Base-by-base conservation (phyloP, 163 green algal genomes). In the Scenedesmus sp. region DNA sequence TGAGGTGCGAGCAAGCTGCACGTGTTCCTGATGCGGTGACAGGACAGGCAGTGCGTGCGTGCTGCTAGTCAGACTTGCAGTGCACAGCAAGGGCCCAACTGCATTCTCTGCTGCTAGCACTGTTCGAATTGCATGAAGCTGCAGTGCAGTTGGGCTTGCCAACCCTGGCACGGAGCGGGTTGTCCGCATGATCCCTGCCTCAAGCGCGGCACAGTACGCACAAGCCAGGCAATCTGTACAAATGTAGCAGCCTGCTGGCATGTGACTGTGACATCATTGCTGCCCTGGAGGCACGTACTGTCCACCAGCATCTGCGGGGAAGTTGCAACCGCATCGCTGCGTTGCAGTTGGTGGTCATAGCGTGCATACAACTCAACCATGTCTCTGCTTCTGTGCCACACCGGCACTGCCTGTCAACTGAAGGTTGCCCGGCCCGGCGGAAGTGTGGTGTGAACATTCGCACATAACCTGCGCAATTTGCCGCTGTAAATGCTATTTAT, bases 221-320 rank as follows among this genome's bases (percentile, higher is more conserved):
- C 65, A 76, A 76, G 65, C 65, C 65, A 40, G 65, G 65, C 65
- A 76, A 76, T 30, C 30, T 76, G 65, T 76, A 76, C 65, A 26
- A 40, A 40, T 76, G 65, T 30, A 76, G 65, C 65, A 76, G 65
- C 30, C 37, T 76, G 65, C 65, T 76, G 65, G 65, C 30, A 40
- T 76, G 37, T 40, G 65, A 76, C 65, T 76, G 40, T 40, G 65
- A 76, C 40, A 30, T 40, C 65, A 76, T 5, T 10, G 65, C 37
- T 10, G 65, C 65, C 5, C 65, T 30, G 10, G 40, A 76, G 30
- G 65, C 65, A 40, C 10, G 37, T 76, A 30, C 26, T 10, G 30
- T 40, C 5, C 65, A 76, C 30, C 65, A 76, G 65, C 30, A 40
- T 26, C 30, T 40, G 65, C 65, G 40, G 65, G 65, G 65, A 1